Evolutionary conservation across 768 basidiomycete species (phyloP).

Genomic region (Coprinellus aureogranulatus): DNA sequence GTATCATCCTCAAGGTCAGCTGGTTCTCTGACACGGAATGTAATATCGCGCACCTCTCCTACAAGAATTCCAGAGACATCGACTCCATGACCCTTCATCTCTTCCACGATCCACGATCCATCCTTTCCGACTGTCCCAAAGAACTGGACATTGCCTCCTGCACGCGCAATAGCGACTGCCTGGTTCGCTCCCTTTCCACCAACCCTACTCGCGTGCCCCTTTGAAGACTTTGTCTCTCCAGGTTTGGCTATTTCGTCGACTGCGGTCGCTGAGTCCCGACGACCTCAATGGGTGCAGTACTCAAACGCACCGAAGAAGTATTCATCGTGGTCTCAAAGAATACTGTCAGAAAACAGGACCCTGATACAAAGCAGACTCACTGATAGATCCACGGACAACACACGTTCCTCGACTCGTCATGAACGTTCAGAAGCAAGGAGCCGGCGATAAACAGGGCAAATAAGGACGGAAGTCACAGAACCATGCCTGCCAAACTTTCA

Average conservation of each 20-base stretch:
- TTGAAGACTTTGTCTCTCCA: constrained; percentile 60
- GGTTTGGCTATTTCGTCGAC: constrained; percentile 53
- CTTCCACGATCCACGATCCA: constrained; percentile 46
- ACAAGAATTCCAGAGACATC: constrained; percentile 36
- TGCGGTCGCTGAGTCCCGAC: constrained; percentile 23
- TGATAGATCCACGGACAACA: constrained; percentile 49
- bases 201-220: constrained; percentile 43
- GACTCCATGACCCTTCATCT: constrained; percentile 39
- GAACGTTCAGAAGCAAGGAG: too few relatives aligned
- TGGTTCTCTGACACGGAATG: not conserved
- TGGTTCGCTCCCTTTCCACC: constrained; percentile 70
- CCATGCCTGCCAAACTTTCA: too few relatives aligned
- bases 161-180: constrained; percentile 53
- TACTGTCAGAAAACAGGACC: not conserved
- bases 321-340: constrained; percentile 49
- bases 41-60: constrained; percentile 32
- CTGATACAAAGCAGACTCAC: constrained; percentile 28
- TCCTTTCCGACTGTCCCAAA: constrained; percentile 56
- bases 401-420: constrained; percentile 18
- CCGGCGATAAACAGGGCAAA: too few relatives aligned
- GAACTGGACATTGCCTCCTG: constrained; percentile 46
- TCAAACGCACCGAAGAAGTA: constrained; percentile 48
- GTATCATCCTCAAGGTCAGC: not conserved
- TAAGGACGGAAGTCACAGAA: too few relatives aligned
- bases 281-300: not conserved